Evolutionary conservation across 2,329 filamentous ascomycete species (phyloP), one percentile per base, ranked within the genome.

Genomic region (Talaromyces marneffei): DNA sequence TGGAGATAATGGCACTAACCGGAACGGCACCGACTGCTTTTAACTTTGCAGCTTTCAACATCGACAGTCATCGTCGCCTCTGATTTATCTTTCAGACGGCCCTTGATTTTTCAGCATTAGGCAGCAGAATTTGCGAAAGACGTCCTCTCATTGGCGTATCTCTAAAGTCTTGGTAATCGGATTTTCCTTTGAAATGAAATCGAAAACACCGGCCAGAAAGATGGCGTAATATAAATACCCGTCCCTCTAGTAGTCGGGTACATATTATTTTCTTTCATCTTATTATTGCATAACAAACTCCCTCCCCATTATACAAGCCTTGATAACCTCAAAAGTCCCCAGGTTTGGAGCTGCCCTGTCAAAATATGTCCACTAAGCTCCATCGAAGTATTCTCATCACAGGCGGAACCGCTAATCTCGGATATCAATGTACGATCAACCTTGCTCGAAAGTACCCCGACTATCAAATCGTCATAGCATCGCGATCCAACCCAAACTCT

Each of bases 381-480:
- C 27, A 31, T 29, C 53, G 59, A 27, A 57, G 23, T 16, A 16
- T 61, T 9, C 53, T 81, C n/a, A 60, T 81, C 33, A 82, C 79
- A 0, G 80, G 80, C 16, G 80, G 80, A 4, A 82, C 79, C 1
- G 57, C 65, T 9, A 75, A 74, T 10, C 66, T 82, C 0, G 80
- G 80, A 1, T 81, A 77, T 60, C 65, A 80, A 8, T 68, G 72
- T 20, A 75, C 80, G 1, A 66, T 75, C 1, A 62, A 65, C 2
- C 75, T 82, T 37, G 79, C 79, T 23, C 70, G 69, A 23, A 64
- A 73, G 57, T 70, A 75, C 57, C 78, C 79, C 1, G 69, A 78
- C 6, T 75, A 72, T 46, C 72, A 73, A 5, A 67, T 82, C 56
- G 66, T 81, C n/a, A 65, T 82, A 33, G 69, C 75, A 25, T 79